Evolutionary conservation across 208 protist species (phyloP), one percentile per base, ranked within the genome.

Genomic region (Borovskyia barvae): DNA sequence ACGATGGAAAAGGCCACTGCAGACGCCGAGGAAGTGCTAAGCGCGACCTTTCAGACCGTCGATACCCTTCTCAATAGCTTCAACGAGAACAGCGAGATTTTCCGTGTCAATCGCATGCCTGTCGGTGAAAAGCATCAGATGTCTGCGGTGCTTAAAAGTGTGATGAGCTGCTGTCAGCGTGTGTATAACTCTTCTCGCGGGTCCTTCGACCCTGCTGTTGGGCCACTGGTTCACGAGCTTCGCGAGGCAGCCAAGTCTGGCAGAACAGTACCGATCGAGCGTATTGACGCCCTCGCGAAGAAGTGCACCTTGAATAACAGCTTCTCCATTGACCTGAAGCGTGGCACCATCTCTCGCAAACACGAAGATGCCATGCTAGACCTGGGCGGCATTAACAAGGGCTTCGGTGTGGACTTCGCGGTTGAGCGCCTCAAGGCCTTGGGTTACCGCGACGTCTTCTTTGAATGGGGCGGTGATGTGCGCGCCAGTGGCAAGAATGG

Each of bases 401-500:
- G 80, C 56, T 83, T 76, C 70, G 75, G 58, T 19, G 59, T 87
- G 8, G 80, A 87, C 73, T 78, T 69, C 52, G 63, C 77, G 11
- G 59, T 84, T 17, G 72, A 87, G 67, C 55, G 55, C 41, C 65
- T 87, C 33, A 70, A 64, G 39, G 56, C 20, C 35, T 20, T 65
- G 32, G 73, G 76, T 39, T 66, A 77, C 64, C 36, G 65, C 28
- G 60, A 84, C 42, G 66, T 70, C 39, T 79, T 84, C 62, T 84
- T 87, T 32, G 80, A 87, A 47, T 87, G 80, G 80, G 80, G 80
- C 15, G 80, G 80, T 28, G 80, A 87, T 43, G 65, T 67, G 33
- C 71, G 72, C 35, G 80, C 60, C 25, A 75, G 50, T 41, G 80
- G 80, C 52, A 63, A 58, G 36, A 83, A 87, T 69, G 41, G 62